Percentiles rank a stretch among this genome's conserved stretches.
phyloP scores from a whole-genome alignment of 2,329 filamentous ascomycete species.

The Pseudocercospora fuligena region DNA sequence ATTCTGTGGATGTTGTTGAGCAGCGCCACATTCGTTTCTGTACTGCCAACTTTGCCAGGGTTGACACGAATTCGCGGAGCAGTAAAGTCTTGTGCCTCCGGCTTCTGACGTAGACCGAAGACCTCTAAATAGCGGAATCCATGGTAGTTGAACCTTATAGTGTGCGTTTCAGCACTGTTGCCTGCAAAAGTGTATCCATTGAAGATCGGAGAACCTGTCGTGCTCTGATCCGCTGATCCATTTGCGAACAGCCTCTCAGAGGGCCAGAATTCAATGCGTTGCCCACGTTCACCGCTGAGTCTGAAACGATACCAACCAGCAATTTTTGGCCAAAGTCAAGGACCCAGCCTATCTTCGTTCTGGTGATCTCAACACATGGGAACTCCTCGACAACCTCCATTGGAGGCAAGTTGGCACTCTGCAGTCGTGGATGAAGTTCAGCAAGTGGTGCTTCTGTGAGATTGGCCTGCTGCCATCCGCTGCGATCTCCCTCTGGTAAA shows the following conservation, averaged over 20 bases:
- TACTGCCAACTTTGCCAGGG: not conserved
- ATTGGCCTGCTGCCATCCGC: not conserved
- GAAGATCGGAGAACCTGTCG: not conserved
- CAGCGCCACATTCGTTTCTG: not conserved
- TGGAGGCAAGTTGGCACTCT: not conserved
- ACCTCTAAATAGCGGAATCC: not conserved
- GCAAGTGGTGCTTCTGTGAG: not conserved
- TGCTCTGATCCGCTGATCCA: not conserved
- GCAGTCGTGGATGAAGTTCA: not conserved
- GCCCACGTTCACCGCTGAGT: not conserved
- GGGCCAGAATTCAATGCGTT: not conserved
- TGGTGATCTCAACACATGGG: not conserved
- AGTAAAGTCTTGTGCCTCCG: not conserved
- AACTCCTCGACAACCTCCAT: not conserved
- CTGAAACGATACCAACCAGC: not conserved
- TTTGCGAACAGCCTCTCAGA: not conserved
- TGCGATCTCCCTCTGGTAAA: not conserved
- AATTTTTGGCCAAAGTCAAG: not conserved
- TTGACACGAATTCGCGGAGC: not conserved
- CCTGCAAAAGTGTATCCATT: not conserved
- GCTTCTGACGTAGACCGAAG: not conserved
- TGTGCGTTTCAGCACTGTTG: not conserved
- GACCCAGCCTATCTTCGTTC: not conserved
- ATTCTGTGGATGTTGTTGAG: not conserved
- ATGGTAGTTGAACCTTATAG: not conserved